These are phyloP conservation scores for Cyberlindnera meyerae DNA, from an alignment of 805 yeast genomes.

Conservation along the genomic window DNA sequence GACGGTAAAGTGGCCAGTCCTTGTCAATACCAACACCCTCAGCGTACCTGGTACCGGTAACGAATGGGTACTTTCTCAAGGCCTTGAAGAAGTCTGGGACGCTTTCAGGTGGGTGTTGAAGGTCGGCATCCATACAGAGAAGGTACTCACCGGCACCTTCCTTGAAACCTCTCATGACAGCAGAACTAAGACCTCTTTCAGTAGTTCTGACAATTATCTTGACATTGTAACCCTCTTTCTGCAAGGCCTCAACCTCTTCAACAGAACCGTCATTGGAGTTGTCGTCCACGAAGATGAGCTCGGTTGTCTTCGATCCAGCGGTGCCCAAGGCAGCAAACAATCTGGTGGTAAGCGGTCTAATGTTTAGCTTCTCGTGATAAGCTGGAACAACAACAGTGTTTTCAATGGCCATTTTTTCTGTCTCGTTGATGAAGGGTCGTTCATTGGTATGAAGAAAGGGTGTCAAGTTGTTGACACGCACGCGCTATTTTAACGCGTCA, in stretches of 20 bases:
- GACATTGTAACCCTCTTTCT: slow-evolving; percentile 43
- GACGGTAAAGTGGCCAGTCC: slow-evolving; percentile 48
- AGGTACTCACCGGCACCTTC: slow-evolving; percentile 44
- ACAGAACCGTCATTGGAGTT: slow-evolving; percentile 49
- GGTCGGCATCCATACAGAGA: slow-evolving; percentile 50
- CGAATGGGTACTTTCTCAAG: slow-evolving; percentile 39
- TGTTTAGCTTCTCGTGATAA: slow-evolving; percentile 44
- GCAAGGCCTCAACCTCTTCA: slow-evolving; percentile 42
- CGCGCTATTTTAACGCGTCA: too few relatives aligned
- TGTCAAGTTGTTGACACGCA: too few relatives aligned
- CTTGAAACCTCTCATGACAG: slow-evolving; percentile 43
- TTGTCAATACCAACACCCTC: slow-evolving; percentile 50
- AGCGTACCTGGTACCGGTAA: slow-evolving; percentile 48
- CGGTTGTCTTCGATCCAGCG: slow-evolving; percentile 36
- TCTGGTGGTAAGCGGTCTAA: slow-evolving; percentile 44
- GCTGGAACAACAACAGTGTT: slow-evolving; percentile 46
- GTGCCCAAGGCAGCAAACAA: slow-evolving; percentile 45
- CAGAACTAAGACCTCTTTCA: slow-evolving; percentile 47
- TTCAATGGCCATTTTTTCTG: slow-evolving; percentile 23
- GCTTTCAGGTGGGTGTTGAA: slow-evolving; percentile 49
- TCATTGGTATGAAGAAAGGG: too few relatives aligned
- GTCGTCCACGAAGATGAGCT: slow-evolving; percentile 47
- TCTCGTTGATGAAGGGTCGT: background rate
- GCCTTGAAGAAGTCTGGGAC: slow-evolving; percentile 41
- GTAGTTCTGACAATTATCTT: slow-evolving; percentile 45